Evolutionary conservation across 2,329 filamentous ascomycete species (phyloP), one percentile per base, ranked within the genome.

Genomic region (Verticillium alfalfae): DNA sequence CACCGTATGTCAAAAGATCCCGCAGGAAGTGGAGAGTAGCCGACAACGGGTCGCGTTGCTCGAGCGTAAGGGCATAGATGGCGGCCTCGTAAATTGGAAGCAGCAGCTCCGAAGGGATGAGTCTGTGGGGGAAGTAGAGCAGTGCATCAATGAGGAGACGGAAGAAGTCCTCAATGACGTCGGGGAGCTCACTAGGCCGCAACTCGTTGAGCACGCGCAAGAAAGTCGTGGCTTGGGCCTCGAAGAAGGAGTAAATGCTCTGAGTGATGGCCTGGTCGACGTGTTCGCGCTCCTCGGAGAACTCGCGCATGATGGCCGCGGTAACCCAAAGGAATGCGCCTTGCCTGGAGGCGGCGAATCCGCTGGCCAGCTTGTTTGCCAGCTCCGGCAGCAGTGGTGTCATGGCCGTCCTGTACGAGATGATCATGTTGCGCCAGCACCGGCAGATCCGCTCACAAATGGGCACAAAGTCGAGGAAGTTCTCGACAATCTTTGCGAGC

Each of bases 281-380:
- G 64, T 91, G 87, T 68, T 97, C 93, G 52, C 91, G 87, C 52
- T 94, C 93, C 68, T 96, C 92, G 0, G 92, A 95, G 72, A 98
- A 99, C 74, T 99, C 95, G 63, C 95, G 90, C 36, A 99, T 84
- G 65, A 99, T 96, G 9, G 94, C 92, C 66, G 93, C 91, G 2
- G 94, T 97, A 1, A 95, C 94, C 95, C 95, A 99, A n/a, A 99
- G 82, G 82, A 99, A 99, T 73, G 94, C 97, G 13, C 95, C 95
- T 76, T 99, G 94, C 64, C 88, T 86, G 12, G 94, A 97, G 18
- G 85, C 84, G 61, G 90, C 84, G 73, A 99, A 99, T 5, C 94
- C 93, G 65, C 83, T 84, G 1, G 92, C 92, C 62, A 99, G 84
- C 75, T 94, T 96, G 68, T 94, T 91, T 18, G 95, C 96, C 76